Evolutionary conservation across 164 flowering plant species (phyloP).

Genomic region (Dillenia turbinata): DNA sequence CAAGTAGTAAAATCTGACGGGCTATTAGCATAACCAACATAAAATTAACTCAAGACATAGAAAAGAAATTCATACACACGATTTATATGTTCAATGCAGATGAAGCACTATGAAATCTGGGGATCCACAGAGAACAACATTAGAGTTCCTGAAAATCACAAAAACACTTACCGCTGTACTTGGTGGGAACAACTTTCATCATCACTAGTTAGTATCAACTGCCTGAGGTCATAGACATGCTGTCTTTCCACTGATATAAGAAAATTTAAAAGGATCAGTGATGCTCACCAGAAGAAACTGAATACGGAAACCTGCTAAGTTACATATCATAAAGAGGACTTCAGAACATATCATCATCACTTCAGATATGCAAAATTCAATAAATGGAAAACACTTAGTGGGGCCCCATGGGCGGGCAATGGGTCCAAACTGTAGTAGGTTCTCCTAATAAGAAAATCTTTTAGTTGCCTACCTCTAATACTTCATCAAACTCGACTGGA

Average conservation of each 20-base stretch:
- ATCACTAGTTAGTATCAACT: constrained; percentile 72
- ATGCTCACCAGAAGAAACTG: too few relatives aligned
- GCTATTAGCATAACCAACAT: too few relatives aligned
- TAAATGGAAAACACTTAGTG: too few relatives aligned
- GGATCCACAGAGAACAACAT: too few relatives aligned
- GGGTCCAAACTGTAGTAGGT: too few relatives aligned
- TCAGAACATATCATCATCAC: not conserved
- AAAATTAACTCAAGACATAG: too few relatives aligned
- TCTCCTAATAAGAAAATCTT: constrained; percentile 1
- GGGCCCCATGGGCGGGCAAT: too few relatives aligned
- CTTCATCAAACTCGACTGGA: constrained; percentile 98
- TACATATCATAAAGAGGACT: too few relatives aligned
- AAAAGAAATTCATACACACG: not conserved
- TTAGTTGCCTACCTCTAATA: constrained; percentile 67
- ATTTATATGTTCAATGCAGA: not conserved
- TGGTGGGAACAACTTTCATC: constrained; percentile 79
- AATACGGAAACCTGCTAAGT: too few relatives aligned
- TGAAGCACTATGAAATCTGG: not conserved
- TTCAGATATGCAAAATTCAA: too few relatives aligned
- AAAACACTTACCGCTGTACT: constrained; percentile 66
- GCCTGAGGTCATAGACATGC: constrained; percentile 91
- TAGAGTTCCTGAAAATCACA: constrained; percentile 1
- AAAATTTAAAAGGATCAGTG: not conserved
- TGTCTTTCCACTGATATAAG: constrained; percentile 71
- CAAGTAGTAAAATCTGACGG: too few relatives aligned